Conservation (phyloP, 1,284 basidiomycete genomes). For the Volvariella volvacea region DNA sequence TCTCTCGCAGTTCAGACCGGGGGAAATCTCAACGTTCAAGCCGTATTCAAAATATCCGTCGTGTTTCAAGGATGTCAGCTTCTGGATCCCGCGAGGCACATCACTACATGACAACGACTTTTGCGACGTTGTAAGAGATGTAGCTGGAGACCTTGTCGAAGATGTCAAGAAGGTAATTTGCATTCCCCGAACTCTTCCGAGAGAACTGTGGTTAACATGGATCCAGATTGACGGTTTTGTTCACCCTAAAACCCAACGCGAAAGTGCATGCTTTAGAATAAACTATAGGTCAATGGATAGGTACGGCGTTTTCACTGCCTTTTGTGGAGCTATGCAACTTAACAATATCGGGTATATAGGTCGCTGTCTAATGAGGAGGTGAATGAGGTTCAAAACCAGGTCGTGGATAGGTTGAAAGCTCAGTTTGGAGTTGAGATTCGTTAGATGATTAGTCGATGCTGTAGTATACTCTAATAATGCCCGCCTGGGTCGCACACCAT, state of each 20-base stretch:
- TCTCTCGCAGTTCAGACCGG: conserved; percentile 76
- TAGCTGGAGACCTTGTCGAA: conserved; percentile 89
- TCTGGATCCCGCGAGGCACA: conserved; percentile 66
- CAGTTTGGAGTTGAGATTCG: conserved; percentile 78
- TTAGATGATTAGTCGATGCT: conserved; percentile 30
- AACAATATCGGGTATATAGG: conserved; percentile 28
- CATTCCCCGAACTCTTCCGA: too few species aligned
- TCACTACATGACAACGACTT: conserved; percentile 92
- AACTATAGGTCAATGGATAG: conserved; percentile 98
- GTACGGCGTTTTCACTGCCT: conserved; percentile 29
- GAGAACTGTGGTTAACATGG: too few species aligned
- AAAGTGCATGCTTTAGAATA: conserved; percentile 85
- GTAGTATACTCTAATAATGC: conserved; percentile 25
- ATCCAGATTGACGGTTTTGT: conserved; percentile 84
- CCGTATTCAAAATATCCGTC: conserved; percentile 88
- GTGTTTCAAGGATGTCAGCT: conserved; percentile 87
- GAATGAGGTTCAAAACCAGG: conserved; percentile 66
- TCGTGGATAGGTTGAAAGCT: conserved; percentile 45
- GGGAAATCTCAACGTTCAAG: conserved; percentile 75
- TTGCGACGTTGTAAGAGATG: conserved; percentile 90
- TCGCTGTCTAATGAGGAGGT: conserved; percentile 89
- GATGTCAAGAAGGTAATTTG: conserved; percentile 71
- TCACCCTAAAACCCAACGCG: conserved; percentile 82
- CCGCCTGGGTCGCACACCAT: not conserved
- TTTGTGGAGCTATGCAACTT: not conserved